Percentiles rank a stretch among this genome's conserved stretches.
These are phyloP conservation scores for Elsinoe fawcettii DNA, from an alignment of 2,329 filamentous ascomycete genomes.

Conservation along the genomic window DNA sequence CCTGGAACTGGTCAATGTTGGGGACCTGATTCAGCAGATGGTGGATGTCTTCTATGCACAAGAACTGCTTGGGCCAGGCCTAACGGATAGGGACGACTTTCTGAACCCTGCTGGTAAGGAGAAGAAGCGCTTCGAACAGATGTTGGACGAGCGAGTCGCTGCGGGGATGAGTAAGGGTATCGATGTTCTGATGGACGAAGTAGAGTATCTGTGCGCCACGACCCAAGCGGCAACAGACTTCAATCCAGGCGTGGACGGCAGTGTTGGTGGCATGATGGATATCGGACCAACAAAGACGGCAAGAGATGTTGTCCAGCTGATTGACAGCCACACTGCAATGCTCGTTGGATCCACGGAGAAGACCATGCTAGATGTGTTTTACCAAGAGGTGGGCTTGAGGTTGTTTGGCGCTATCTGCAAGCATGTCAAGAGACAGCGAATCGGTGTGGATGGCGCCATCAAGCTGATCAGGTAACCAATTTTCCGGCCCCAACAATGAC, in stretches of 20 bases:
- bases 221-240: slow-evolving; percentile 82
- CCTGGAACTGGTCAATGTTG: slow-evolving; percentile 94
- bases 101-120: slow-evolving; percentile 83
- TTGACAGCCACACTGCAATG: slow-evolving; percentile 86
- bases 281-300: slow-evolving; percentile 74
- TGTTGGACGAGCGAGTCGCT: slow-evolving; percentile 94
- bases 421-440: slow-evolving; percentile 89
- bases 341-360: slow-evolving; percentile 92
- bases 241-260: slow-evolving; percentile 55
- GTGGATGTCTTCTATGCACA: slow-evolving; percentile 98
- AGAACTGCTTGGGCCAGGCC: slow-evolving; percentile 72
- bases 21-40: slow-evolving; percentile 97
- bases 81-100: slow-evolving; percentile 90
- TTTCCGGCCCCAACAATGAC: neutral
- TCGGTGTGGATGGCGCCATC: slow-evolving; percentile 82
- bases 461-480: slow-evolving; percentile 63
- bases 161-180: slow-evolving; percentile 96
- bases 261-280: slow-evolving; percentile 35
- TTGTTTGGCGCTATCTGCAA: slow-evolving; percentile 91
- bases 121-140: slow-evolving; percentile 98
- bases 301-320: slow-evolving; percentile 70
- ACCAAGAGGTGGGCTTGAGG: slow-evolving; percentile 89
- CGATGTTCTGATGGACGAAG: slow-evolving; percentile 95
- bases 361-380: slow-evolving; percentile 96
- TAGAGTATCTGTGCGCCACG: slow-evolving; percentile 88